phyloP scores from a whole-genome alignment of 1,284 basidiomycete species.

The Malassezia brasiliensis region DNA sequence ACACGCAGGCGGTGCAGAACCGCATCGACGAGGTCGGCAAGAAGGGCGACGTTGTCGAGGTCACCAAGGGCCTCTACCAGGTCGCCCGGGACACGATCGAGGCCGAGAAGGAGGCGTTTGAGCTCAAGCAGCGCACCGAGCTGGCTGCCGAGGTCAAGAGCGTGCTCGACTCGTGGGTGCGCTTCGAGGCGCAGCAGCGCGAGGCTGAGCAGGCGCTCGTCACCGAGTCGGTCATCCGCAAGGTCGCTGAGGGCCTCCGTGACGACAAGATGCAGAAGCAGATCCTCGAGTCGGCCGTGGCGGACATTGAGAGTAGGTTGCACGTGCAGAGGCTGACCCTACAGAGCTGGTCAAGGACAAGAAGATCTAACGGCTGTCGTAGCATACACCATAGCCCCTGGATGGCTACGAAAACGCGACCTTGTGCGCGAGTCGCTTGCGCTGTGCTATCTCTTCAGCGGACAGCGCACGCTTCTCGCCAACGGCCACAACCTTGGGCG shows the following conservation, averaged over 20 bases:
- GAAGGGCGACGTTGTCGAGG: conserved; percentile 84
- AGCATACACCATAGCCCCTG: background rate
- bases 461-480: conserved; percentile 22
- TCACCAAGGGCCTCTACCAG: conserved; percentile 81
- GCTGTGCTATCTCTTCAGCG: conserved; percentile 29
- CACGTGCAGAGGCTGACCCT: background rate
- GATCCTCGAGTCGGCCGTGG: conserved; percentile 70
- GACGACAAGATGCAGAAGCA: conserved; percentile 92
- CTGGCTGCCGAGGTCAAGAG: conserved; percentile 82
- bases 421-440: conserved; percentile 29
- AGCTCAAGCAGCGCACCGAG: conserved; percentile 76
- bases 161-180: conserved; percentile 95
- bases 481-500: conserved; percentile 18
- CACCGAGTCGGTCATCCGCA: conserved; percentile 73
- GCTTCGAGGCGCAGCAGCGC: conserved; percentile 90
- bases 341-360: conserved; percentile 45
- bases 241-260: conserved; percentile 68
- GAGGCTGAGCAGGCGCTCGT: conserved; percentile 90
- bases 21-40: conserved; percentile 82
- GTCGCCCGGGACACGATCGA: conserved; percentile 93
- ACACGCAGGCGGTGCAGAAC: conserved; percentile 84
- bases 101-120: conserved; percentile 81
- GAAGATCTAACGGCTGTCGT: conserved; percentile 32
- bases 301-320: conserved; percentile 82
- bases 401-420: conserved; percentile 13